These are phyloP conservation scores for Citrus hindsii DNA, from an alignment of 345 rosid species.

Conservation along the genomic window DNA sequence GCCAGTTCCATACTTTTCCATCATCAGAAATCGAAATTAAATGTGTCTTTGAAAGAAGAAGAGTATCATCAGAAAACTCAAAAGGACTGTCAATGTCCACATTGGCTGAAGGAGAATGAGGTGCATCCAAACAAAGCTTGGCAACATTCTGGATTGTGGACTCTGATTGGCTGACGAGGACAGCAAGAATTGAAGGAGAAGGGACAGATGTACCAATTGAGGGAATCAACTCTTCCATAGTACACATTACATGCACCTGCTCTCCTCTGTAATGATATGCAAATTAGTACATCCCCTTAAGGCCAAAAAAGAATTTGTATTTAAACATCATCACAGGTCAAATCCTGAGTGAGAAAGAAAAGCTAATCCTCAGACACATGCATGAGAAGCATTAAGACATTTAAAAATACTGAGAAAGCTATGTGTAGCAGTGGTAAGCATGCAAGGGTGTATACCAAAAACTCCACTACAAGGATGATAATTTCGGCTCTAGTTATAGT, in stretches of 20 bases:
- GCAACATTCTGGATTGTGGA: conserved; percentile 77
- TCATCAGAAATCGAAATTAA: conserved; percentile 88
- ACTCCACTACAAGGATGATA: background rate
- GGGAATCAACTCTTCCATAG: conserved; percentile 87
- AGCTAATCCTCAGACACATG: background rate
- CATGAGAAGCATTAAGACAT: background rate
- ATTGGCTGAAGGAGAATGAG: conserved; percentile 37
- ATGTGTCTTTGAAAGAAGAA: conserved; percentile 65
- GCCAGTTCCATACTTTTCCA: conserved; percentile 96
- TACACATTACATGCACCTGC: conserved; percentile 78
- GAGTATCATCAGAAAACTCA: conserved; percentile 74
- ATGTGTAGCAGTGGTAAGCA: background rate
- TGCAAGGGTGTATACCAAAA: background rate
- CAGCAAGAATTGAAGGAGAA: conserved; percentile 70
- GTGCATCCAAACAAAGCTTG: conserved; percentile 55
- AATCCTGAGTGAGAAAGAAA: background rate
- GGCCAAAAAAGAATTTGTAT: conserved; percentile 10
- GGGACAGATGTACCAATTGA: conserved; percentile 78
- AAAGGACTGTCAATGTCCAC: conserved; percentile 80
- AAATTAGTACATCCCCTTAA: conserved; percentile 24
- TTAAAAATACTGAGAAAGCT: background rate
- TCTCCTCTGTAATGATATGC: conserved; percentile 63
- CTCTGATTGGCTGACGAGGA: conserved; percentile 63
- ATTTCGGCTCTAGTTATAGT: background rate
- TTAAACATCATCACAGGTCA: conserved; percentile 21